These are phyloP conservation scores for Suhomyces bolitotheri DNA, from an alignment of 1,139 yeast species.

Conservation along the genomic window DNA sequence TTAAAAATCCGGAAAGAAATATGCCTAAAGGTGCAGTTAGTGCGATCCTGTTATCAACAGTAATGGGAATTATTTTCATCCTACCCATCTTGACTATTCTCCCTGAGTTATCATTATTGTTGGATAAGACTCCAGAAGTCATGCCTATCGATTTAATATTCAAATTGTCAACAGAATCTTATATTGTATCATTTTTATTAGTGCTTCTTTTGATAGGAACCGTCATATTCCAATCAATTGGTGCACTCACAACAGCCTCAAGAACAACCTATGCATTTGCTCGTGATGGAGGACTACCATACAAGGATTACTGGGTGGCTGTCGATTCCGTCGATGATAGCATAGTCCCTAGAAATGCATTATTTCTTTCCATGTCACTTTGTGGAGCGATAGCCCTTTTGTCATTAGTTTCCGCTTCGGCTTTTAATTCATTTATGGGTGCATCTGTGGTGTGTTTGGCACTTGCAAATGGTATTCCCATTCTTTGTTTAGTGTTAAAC, in stretches of 20 bases:
- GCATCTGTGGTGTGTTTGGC: conserved; percentile 80
- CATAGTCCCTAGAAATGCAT: conserved; percentile 70
- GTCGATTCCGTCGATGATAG: conserved; percentile 61
- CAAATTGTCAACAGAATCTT: conserved; percentile 68
- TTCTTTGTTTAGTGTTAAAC: conserved; percentile 59
- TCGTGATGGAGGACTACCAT: conserved; percentile 85
- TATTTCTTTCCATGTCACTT: conserved; percentile 65
- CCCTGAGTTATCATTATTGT: conserved; percentile 58
- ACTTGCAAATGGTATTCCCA: conserved; percentile 77
- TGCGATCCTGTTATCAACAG: conserved; percentile 62
- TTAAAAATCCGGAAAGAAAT: conserved; percentile 68
- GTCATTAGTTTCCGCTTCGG: conserved; percentile 69
- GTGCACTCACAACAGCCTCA: conserved; percentile 81
- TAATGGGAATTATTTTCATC: conserved; percentile 71
- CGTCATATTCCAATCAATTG: conserved; percentile 73
- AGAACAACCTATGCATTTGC: conserved; percentile 86
- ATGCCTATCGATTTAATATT: conserved; percentile 69
- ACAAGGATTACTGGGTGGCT: conserved; percentile 60
- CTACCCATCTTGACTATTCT: conserved; percentile 69
- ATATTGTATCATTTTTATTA: conserved; percentile 64
- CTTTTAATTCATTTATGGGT: conserved; percentile 83
- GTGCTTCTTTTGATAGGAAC: conserved; percentile 70
- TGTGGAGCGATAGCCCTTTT: conserved; percentile 62
- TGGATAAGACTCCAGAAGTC: conserved; percentile 63
- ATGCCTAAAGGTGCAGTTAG: conserved; percentile 77